Evolutionary conservation across 176 grass and related monocot species (phyloP).

Genomic region (Hordeum marinum): DNA sequence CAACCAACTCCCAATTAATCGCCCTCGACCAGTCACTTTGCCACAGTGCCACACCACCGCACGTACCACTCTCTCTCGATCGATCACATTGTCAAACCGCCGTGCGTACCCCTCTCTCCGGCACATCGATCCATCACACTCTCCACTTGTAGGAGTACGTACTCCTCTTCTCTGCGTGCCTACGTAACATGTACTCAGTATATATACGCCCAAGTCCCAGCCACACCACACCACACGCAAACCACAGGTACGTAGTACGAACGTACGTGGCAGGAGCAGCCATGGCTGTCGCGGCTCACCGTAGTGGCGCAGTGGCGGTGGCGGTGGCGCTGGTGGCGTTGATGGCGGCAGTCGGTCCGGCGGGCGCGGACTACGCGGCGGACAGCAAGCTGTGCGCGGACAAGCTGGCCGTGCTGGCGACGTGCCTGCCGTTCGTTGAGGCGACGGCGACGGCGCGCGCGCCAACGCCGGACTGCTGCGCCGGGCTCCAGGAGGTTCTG

Average conservation of each 20-base stretch:
- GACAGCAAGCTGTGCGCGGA: constrained; percentile 64
- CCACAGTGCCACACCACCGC: neutral
- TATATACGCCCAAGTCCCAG: no score
- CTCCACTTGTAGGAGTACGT: no score
- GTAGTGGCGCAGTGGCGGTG: neutral
- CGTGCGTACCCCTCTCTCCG: no score
- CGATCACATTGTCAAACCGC: neutral
- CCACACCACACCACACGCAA: no score
- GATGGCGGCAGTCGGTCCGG: neutral
- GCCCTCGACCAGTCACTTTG: neutral
- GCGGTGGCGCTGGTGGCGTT: neutral
- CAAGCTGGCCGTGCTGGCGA: constrained; percentile 58
- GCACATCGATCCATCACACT: no score
- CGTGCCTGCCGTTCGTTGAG: constrained; percentile 80
- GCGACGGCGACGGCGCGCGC: constrained; percentile 34
- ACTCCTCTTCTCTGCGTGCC: no score
- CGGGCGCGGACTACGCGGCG: constrained; percentile 36
- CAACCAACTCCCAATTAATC: constrained; percentile 9
- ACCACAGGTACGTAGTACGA: no score
- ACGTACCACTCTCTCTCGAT: neutral
- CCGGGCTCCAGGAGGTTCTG: constrained; percentile 47
- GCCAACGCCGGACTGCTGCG: constrained; percentile 80
- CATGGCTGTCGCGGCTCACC: neutral
- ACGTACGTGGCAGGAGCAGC: neutral
- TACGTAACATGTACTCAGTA: no score